Conservation (phyloP, 2,329 filamentous ascomycete species). For the Claviceps digitariae region DNA sequence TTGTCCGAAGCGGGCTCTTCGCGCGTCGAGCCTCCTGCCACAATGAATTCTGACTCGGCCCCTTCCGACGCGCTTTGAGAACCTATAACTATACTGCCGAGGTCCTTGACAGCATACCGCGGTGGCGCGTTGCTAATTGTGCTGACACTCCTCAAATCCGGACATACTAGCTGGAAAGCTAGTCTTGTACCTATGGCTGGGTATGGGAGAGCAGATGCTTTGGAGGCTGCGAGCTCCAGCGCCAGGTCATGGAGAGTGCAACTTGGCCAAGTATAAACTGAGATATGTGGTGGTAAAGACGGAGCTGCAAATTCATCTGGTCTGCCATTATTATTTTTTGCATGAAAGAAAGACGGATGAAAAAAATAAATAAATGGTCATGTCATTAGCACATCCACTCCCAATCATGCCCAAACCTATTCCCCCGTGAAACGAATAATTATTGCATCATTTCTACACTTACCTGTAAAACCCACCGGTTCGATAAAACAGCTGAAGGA, state of each 20-base stretch:
- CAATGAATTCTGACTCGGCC: slow-evolving; percentile 25
- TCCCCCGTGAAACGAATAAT: not conserved
- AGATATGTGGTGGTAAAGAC: slow-evolving; percentile 50
- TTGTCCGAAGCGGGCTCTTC: slow-evolving; percentile 49
- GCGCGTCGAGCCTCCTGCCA: slow-evolving; percentile 18
- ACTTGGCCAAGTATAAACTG: slow-evolving; percentile 76
- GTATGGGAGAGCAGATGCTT: slow-evolving; percentile 53
- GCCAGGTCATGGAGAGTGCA: slow-evolving; percentile 74
- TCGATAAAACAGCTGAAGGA: slow-evolving; percentile 75
- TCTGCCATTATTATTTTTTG: slow-evolving; percentile 24
- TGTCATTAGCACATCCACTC: not conserved
- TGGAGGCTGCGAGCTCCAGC: slow-evolving; percentile 55
- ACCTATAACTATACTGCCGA: slow-evolving; percentile 74
- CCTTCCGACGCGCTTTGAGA: slow-evolving; percentile 32
- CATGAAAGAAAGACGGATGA: not conserved
- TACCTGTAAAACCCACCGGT: slow-evolving; percentile 58
- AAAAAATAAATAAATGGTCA: not conserved
- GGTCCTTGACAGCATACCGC: slow-evolving; percentile 63
- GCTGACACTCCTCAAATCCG: slow-evolving; percentile 43
- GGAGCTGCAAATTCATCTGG: slow-evolving; percentile 55
- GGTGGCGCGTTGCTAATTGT: slow-evolving; percentile 17
- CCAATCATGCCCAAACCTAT: not conserved
- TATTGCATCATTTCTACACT: slow-evolving; percentile 2
- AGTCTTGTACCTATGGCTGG: slow-evolving; percentile 71
- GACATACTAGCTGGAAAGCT: slow-evolving; percentile 77